These are phyloP conservation scores for Coemansia sp. DNA, from an alignment of 192 early-diverging fungal genomes.

Conservation along the genomic window DNA sequence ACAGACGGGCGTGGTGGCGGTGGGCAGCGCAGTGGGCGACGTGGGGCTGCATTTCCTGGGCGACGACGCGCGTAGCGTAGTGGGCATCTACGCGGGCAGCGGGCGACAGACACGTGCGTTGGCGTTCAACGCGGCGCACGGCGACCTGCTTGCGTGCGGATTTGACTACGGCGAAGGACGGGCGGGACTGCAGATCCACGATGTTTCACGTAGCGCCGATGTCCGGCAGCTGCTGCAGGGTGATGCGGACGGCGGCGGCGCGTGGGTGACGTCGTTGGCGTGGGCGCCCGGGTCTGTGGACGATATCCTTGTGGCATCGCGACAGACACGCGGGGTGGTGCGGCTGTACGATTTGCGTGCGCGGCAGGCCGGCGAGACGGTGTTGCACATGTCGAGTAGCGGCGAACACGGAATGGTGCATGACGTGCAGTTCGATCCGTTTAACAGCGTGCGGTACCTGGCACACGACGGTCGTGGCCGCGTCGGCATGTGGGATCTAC, in stretches of 20 bases:
- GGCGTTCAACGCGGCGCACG: constrained; percentile 33
- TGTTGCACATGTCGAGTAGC: constrained; percentile 25
- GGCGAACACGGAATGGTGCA: constrained; percentile 23
- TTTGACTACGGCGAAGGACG: constrained; percentile 43
- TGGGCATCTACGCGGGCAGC: constrained; percentile 27
- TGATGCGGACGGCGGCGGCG: constrained; percentile 14
- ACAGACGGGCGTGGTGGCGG: constrained; percentile 25
- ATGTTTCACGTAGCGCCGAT: constrained; percentile 33
- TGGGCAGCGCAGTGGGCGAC: constrained; percentile 31
- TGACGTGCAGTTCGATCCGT: constrained; percentile 52
- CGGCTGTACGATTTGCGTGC: constrained; percentile 46
- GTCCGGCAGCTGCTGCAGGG: constrained; percentile 36
- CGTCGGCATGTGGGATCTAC: constrained; percentile 51
- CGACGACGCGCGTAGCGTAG: too few relatives aligned
- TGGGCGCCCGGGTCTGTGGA: constrained; percentile 41
- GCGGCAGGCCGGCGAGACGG: constrained; percentile 24
- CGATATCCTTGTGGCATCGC: constrained; percentile 39
- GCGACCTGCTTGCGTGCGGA: constrained; percentile 42
- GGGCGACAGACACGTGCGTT: constrained; percentile 28
- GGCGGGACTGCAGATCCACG: constrained; percentile 36
- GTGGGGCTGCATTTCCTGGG: constrained; percentile 37
- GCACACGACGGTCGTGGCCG: constrained; percentile 38
- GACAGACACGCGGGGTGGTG: constrained; percentile 33
- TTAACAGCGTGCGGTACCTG: constrained; percentile 44
- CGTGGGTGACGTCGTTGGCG: constrained; percentile 40